Evolutionary conservation across 2,329 filamentous ascomycete species (phyloP).

Genomic region (Ampelomyces quisqualis): DNA sequence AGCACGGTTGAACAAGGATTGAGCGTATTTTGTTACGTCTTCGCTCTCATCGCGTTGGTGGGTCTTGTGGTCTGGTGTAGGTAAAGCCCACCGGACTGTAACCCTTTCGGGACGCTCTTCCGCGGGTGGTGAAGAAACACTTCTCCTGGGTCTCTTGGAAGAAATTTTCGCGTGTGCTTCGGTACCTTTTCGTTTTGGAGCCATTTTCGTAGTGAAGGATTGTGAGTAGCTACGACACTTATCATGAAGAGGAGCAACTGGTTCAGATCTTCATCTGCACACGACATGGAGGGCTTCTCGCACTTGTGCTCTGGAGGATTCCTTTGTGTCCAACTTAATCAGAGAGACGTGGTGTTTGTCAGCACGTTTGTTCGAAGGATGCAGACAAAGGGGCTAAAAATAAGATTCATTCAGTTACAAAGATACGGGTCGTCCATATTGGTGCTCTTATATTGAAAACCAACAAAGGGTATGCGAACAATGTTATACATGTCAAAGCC

Average conservation of each 20-base stretch:
- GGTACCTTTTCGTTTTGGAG: no score
- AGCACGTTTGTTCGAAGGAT: constrained; percentile 1
- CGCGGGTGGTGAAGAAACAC: not conserved
- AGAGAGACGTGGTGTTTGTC: constrained; percentile 1
- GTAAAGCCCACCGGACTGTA: not conserved
- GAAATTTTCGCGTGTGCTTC: no score
- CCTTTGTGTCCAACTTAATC: not conserved
- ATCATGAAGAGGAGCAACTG: no score
- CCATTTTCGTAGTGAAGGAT: no score
- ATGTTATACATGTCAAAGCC: not conserved
- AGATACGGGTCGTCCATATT: constrained; percentile 1
- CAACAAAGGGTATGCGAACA: not conserved
- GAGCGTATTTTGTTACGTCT: constrained; percentile 5
- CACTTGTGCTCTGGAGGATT: no score
- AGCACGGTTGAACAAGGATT: constrained; percentile 2
- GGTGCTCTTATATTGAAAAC: not conserved
- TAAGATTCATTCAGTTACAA: not conserved
- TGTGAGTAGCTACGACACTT: no score
- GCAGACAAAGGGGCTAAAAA: not conserved
- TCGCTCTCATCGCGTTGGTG: not conserved
- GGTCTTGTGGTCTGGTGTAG: not conserved
- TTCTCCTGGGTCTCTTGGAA: not conserved
- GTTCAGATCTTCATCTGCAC: no score
- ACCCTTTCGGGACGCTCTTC: not conserved
- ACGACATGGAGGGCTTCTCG: no score